A percentile compares a stretch with the other conserved stretches of the same genome.
Conservation (phyloP, 2,329 filamentous ascomycete species). For the Monosporascus sp. region DNA sequence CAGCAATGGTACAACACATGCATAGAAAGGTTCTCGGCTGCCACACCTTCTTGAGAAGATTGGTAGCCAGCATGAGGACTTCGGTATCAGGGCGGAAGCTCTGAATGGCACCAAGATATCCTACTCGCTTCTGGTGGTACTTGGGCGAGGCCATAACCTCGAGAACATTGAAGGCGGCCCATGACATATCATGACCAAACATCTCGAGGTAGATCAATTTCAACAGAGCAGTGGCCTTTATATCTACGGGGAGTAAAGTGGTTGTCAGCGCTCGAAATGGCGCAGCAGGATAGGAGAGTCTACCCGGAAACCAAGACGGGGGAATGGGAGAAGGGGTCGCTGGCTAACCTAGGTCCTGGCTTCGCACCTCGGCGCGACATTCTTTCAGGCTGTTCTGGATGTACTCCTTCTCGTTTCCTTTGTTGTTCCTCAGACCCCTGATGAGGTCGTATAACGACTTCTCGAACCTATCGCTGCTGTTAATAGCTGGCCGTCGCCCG, state of each 20-base stretch:
- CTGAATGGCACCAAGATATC: conserved; percentile 91
- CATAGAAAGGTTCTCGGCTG: neutral
- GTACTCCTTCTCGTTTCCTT: conserved; percentile 91
- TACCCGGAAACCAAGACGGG: neutral
- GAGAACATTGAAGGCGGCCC: conserved; percentile 96
- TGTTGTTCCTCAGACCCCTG: conserved; percentile 88
- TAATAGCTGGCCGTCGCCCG: conserved; percentile 11
- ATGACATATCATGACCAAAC: conserved; percentile 99
- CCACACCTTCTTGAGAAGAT: conserved; percentile 83
- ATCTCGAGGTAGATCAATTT: conserved; percentile 98
- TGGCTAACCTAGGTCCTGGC: conserved; percentile 80
- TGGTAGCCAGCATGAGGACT: conserved; percentile 95
- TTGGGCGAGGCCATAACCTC: conserved; percentile 98
- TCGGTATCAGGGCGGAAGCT: conserved; percentile 95
- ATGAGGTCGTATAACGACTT: conserved; percentile 99
- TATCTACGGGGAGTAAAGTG: conserved; percentile 48
- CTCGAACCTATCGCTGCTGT: conserved; percentile 72
- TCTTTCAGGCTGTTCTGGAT: conserved; percentile 90
- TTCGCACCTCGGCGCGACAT: conserved; percentile 88
- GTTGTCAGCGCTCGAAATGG: conserved; percentile 8
- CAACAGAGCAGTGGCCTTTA: conserved; percentile 91
- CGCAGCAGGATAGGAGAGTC: neutral
- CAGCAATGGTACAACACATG: neutral
- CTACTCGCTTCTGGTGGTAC: conserved; percentile 90
- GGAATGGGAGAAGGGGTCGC: neutral